Percentiles rank a stretch among this genome's conserved stretches.
Evolutionary conservation across 495 filamentous ascomycete genomes (phyloP).

Genomic region (Lindgomyces ingoldianus): DNA sequence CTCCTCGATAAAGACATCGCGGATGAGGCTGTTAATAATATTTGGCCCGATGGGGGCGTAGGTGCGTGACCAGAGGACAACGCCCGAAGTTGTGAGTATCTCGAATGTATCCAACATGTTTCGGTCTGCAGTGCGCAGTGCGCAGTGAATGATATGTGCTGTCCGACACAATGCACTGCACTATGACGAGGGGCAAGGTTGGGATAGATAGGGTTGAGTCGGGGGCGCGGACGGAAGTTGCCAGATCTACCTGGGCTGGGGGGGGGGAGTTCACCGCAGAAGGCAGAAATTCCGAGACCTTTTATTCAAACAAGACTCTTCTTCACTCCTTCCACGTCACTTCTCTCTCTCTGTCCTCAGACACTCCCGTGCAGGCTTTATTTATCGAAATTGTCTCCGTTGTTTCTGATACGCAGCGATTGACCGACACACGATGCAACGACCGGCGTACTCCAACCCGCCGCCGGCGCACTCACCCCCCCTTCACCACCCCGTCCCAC

Average conservation of each 20-base stretch:
- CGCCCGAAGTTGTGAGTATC: constrained; percentile 90
- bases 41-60: constrained; percentile 77
- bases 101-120: constrained; percentile 94
- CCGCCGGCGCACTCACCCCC: constrained; percentile 84
- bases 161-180: not conserved
- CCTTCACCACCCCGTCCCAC: constrained; percentile 95
- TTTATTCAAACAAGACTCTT: not conserved
- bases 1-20: constrained; percentile 96
- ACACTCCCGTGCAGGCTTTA: not conserved
- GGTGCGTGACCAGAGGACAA: constrained; percentile 92
- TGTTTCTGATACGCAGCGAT: not conserved
- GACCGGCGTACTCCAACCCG: constrained; percentile 68
- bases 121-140: constrained; percentile 1
- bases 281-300: not conserved
- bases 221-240: constrained; percentile 12
- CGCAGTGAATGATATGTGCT: constrained; percentile 3
- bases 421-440: constrained; percentile 66
- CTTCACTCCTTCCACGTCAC: not conserved
- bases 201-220: not conserved
- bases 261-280: not conserved
- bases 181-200: constrained; percentile 4
- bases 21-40: constrained; percentile 91
- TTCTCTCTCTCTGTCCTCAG: not conserved
- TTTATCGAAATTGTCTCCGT: not conserved
- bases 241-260: constrained; percentile 11